phyloP scores from a whole-genome alignment of 345 rosid genomes.

The Mangifera indica region DNA sequence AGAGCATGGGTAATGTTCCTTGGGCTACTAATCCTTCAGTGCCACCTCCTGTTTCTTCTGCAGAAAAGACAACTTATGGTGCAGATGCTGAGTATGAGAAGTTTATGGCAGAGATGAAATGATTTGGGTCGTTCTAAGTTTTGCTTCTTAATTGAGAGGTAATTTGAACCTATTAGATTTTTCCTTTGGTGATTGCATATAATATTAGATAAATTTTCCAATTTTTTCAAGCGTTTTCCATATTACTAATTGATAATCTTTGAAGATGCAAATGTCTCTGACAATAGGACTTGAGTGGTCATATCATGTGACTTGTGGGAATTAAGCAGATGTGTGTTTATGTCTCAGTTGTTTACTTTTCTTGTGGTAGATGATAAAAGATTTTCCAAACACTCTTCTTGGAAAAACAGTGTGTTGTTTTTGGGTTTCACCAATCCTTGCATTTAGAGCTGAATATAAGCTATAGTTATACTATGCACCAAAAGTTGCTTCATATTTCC shows the following conservation, averaged over 20 bases:
- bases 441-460: background rate
- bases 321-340: slow-evolving; percentile 1
- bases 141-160: slow-evolving; percentile 47
- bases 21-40: slow-evolving; percentile 66
- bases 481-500: background rate
- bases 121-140: slow-evolving; percentile 25
- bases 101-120: slow-evolving; percentile 98
- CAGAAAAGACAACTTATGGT: slow-evolving; percentile 60
- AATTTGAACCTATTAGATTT: slow-evolving; percentile 15
- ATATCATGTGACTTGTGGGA: background rate
- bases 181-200: background rate
- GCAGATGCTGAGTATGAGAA: slow-evolving; percentile 90
- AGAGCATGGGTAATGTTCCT: slow-evolving; percentile 61
- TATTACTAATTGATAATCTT: background rate
- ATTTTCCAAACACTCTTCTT: no score
- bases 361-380: background rate
- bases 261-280: background rate
- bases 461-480: background rate
- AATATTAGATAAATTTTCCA: background rate
- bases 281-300: background rate
- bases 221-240: slow-evolving; percentile 4
- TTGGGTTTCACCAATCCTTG: background rate
- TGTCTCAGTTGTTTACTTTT: background rate
- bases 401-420: background rate
- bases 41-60: slow-evolving; percentile 47